These are phyloP conservation scores for Incumbomyces lentus DNA, from an alignment of 2,329 filamentous ascomycete genomes.

Conservation along the genomic window DNA sequence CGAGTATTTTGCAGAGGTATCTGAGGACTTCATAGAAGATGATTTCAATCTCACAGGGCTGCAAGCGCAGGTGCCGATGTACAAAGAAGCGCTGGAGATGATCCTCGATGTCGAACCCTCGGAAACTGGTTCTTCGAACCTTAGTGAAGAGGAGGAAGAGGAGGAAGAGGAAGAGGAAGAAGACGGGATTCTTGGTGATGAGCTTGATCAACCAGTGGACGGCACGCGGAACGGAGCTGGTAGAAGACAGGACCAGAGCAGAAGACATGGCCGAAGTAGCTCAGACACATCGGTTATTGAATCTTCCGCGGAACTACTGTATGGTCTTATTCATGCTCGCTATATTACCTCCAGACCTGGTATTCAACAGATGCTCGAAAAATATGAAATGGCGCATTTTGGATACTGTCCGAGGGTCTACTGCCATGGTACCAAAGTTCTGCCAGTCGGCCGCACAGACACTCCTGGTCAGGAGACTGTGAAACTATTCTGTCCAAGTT, in stretches of 20 bases:
- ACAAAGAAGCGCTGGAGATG: constrained; percentile 98
- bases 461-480: constrained; percentile 95
- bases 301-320: constrained; percentile 93
- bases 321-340: constrained; percentile 94
- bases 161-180: constrained; percentile 56
- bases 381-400: constrained; percentile 95
- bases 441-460: constrained; percentile 88
- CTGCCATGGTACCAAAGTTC: constrained; percentile 79
- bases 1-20: constrained; percentile 98
- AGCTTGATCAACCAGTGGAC: constrained; percentile 28
- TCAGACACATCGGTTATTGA: constrained; percentile 94
- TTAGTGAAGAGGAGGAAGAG: constrained; percentile 51
- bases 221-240: constrained; percentile 17
- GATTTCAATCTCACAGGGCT: constrained; percentile 97
- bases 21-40: constrained; percentile 98
- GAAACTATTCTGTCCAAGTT: constrained; percentile 95
- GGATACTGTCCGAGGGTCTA: constrained; percentile 89
- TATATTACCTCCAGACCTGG: constrained; percentile 95
- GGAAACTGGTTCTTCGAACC: constrained; percentile 38
- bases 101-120: constrained; percentile 96
- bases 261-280: constrained; percentile 74
- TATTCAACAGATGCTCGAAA: constrained; percentile 98
- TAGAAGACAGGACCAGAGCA: constrained; percentile 34
- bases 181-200: constrained; percentile 57
- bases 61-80: constrained; percentile 93